phyloP scores from a whole-genome alignment of 192 early-diverging fungal genomes.

The Coemansia sp. region DNA sequence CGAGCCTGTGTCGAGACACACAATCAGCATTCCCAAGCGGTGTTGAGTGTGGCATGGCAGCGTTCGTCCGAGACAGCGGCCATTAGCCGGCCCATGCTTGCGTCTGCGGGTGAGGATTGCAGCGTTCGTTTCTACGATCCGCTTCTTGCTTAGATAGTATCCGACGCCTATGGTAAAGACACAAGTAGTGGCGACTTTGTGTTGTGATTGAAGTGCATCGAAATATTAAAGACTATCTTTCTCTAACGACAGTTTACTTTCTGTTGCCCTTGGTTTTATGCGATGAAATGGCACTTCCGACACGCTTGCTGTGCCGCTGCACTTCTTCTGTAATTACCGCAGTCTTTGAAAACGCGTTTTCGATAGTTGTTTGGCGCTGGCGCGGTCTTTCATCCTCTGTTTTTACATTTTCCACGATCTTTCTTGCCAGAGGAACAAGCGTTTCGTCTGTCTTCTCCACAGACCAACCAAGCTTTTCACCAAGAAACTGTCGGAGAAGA shows the following conservation, averaged over 20 bases:
- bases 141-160: slow-evolving; percentile 27
- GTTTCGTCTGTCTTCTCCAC: slow-evolving; percentile 45
- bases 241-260: background rate
- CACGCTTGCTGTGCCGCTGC: slow-evolving; percentile 36
- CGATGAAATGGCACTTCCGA: slow-evolving; percentile 45
- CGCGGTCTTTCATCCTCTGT: background rate
- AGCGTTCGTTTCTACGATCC: slow-evolving; percentile 48
- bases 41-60: slow-evolving; percentile 53
- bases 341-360: slow-evolving; percentile 11
- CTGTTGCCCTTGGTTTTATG: slow-evolving; percentile 13
- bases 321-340: background rate
- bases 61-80: slow-evolving; percentile 29
- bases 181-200: too few relatives aligned
- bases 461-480: slow-evolving; percentile 51
- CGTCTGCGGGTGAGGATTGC: slow-evolving; percentile 50
- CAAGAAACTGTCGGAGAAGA: slow-evolving; percentile 53
- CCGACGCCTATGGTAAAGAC: too few relatives aligned
- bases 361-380: slow-evolving; percentile 32
- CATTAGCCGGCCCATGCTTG: slow-evolving; percentile 43
- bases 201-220: too few relatives aligned
- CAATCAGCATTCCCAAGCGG: slow-evolving; percentile 45
- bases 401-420: slow-evolving; percentile 27
- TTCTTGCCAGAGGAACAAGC: slow-evolving; percentile 52
- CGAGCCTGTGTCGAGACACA: slow-evolving; percentile 47
- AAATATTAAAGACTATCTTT: too few relatives aligned